phyloP scores from a whole-genome alignment of 108 stramenopile genomes.

The Cyclotella atomus region DNA sequence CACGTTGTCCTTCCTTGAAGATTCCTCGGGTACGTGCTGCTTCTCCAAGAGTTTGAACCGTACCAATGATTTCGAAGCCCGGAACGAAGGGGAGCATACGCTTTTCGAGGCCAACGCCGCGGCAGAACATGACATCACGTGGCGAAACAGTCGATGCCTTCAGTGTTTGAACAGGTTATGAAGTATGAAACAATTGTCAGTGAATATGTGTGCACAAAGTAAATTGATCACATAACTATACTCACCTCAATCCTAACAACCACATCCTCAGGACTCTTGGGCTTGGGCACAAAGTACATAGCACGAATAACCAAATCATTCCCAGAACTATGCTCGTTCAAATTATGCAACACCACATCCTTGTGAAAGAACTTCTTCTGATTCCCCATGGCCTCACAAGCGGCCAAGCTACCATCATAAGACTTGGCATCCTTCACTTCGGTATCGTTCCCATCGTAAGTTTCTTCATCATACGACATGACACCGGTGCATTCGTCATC shows the following conservation, averaged over 20 bases:
- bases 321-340: conserved; percentile 5
- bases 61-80: conserved; percentile 68
- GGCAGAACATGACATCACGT: conserved; percentile 59
- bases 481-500: neutral
- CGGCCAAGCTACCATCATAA: conserved; percentile 18
- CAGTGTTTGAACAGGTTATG: too few species aligned
- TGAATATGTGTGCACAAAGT: neutral
- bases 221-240: neutral
- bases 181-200: neutral
- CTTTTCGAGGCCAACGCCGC: conserved; percentile 52
- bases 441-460: neutral
- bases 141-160: conserved; percentile 76
- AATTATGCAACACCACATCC: conserved; percentile 41
- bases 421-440: neutral
- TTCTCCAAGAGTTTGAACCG: conserved; percentile 52
- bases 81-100: conserved; percentile 61
- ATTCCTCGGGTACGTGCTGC: conserved; percentile 16
- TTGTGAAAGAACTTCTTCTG: conserved; percentile 43
- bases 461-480: conserved; percentile 6
- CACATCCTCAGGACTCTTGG: conserved; percentile 40
- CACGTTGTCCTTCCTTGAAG: conserved; percentile 61
- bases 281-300: conserved; percentile 48
- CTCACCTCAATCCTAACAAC: conserved; percentile 63
- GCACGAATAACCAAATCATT: conserved; percentile 40
- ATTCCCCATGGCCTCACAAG: conserved; percentile 3